Percentiles rank a stretch among this genome's conserved stretches.
Evolutionary conservation across 352 stramenopile genomes (phyloP).

Genomic region (Globisporangium uncinulatum): DNA sequence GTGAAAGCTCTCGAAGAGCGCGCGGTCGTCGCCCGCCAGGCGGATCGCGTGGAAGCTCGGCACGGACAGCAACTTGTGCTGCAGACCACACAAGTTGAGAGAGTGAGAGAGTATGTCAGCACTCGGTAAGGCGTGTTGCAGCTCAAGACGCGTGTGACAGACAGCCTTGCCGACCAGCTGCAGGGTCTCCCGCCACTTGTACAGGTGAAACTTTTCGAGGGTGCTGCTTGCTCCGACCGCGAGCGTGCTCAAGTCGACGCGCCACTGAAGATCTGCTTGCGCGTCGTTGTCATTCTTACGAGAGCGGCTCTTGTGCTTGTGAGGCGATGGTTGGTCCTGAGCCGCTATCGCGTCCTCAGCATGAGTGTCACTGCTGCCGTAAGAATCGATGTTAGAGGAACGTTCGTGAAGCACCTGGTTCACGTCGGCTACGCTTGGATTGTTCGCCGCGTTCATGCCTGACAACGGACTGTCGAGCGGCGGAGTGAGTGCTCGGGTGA

Average conservation of each 20-base stretch:
- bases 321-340: neutral
- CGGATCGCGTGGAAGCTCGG: constrained; percentile 42
- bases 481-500: neutral
- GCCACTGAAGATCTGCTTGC: constrained; percentile 1
- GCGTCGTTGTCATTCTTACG: neutral
- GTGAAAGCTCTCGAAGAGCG: constrained; percentile 66
- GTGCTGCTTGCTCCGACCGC: constrained; percentile 25
- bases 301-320: neutral
- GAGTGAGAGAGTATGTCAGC: neutral
- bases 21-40: constrained; percentile 49
- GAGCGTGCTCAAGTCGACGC: constrained; percentile 8
- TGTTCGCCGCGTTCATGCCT: neutral
- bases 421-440: neutral
- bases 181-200: constrained; percentile 59
- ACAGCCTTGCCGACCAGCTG: constrained; percentile 28
- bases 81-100: neutral
- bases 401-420: neutral
- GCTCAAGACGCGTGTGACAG: too few relatives aligned
- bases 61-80: constrained; percentile 34
- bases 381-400: neutral
- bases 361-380: neutral
- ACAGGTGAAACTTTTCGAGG: constrained; percentile 53
- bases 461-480: neutral
- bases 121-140: too few relatives aligned
- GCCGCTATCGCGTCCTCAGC: neutral